phyloP scores from a whole-genome alignment of 331 rosid species.

The Quercus tomentella region DNA sequence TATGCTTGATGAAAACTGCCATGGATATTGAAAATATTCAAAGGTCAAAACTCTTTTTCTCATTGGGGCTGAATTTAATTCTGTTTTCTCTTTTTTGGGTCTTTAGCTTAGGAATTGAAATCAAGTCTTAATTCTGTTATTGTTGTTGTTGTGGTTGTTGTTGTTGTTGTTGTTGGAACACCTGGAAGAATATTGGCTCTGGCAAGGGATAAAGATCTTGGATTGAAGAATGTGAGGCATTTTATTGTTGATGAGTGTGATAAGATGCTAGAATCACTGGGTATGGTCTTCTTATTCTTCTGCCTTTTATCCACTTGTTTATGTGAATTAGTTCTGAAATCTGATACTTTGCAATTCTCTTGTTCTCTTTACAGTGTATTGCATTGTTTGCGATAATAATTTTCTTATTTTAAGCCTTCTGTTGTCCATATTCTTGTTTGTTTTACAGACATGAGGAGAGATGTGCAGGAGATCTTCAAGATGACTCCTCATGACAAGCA shows the following conservation, averaged over 20 bases:
- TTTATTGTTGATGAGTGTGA: conserved; percentile 23
- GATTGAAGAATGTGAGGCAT: conserved; percentile 87
- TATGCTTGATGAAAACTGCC: too few relatives aligned
- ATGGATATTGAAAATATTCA: too few relatives aligned
- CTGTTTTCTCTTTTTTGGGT: too few relatives aligned
- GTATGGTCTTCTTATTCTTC: conserved; percentile 29
- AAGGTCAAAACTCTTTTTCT: too few relatives aligned
- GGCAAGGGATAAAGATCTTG: conserved; percentile 81
- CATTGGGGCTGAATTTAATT: too few relatives aligned
- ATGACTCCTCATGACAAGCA: conserved; percentile 52
- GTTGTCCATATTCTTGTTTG: background rate
- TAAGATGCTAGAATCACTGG: conserved; percentile 96
- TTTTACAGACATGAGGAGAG: conserved; percentile 81
- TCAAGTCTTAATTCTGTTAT: too few relatives aligned
- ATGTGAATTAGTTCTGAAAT: background rate
- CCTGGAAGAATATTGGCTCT: conserved; percentile 88
- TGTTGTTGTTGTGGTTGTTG: background rate
- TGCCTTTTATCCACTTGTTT: background rate
- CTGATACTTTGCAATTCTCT: background rate
- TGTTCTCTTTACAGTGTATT: background rate
- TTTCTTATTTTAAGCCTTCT: background rate
- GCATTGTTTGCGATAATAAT: background rate
- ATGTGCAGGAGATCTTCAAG: conserved; percentile 90
- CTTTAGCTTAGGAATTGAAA: too few relatives aligned
- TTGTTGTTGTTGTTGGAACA: conserved; percentile 74